Base-by-base conservation (phyloP, 2,329 filamentous ascomycete species). In the Ophiocordyceps camponoti-floridani region DNA sequence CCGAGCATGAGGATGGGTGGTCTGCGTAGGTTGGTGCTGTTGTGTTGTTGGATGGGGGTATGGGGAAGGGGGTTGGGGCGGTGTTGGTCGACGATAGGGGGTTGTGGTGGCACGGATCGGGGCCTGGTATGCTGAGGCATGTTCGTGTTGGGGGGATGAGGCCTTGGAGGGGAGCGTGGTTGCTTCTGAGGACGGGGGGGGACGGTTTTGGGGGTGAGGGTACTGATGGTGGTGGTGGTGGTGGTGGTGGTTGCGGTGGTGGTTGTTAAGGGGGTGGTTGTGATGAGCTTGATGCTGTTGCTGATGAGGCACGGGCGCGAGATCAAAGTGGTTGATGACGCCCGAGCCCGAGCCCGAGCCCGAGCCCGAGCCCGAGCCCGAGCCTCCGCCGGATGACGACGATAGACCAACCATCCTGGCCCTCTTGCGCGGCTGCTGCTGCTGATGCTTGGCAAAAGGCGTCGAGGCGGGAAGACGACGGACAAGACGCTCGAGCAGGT, bases 401-500 rank as follows among this genome's bases (percentile, higher is more conserved):
- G 44, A 14, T 12, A 19, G 10, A 12, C 14, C 26, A 12, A 31
- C 41, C 38, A 30, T 27, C 26, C 40, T 47, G 10, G 45, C 37
- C 27, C 45, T 43, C 40, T 48, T 48, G 13, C 43, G 48, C 13
- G 41, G 43, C 13, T 28, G 11, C 13, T 16, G n/a, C 37, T 7
- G 40, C 19, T 41, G 18, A 35, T 30, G 10, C 42, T 45, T 14
- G 44, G 43, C n/a, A n/a, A n/a, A 45, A 42, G 1, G 41, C 37
- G 10, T 33, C 41, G 7, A 37, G 5, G 45, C 42, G n/a, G 58
- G 58, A 41, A 61, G 49, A n/a, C 57, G 55, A n/a, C 50, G 51
- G 1, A 50, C 56, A 38, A 61, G 55, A 18, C 53, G 53, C 11
- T 51, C 46, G 3, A 63, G 53, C 11, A 63, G 56, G 18, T 60